Base-by-base conservation (phyloP, 2,329 filamentous ascomycete genomes). In the Aspergillus neoniger region DNA sequence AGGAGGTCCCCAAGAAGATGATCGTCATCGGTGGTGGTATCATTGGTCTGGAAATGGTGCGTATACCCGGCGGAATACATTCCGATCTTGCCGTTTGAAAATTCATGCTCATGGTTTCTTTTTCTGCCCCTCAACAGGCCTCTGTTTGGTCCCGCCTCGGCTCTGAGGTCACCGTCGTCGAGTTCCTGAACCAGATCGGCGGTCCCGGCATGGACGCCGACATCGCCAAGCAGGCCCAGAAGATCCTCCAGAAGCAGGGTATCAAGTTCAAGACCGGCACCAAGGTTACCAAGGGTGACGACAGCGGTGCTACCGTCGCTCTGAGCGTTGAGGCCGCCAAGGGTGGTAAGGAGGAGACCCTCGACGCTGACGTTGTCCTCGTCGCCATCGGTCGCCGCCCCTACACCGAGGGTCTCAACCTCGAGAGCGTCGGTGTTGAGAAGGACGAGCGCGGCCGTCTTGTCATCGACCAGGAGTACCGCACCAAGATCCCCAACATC, bases 201-300 rank as follows among this genome's bases (percentile, higher is more conserved):
- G 95, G 95, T 60, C 95, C 95, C 52, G 95, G 95, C 71, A 99
- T 99, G 95, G 95, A 99, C 76, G 79, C 85, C 51, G 95, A 99
- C 78, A 91, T 98, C 72, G 86, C 93, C 74, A 99, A 98, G 85
- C 83, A 87, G 72, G 84, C 91, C 47, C 93, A 97, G 79, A 98
- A 96, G 86, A 88, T 96, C 65, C 86, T 99, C 67, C 87, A 87
- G 77, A 98, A 96, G 86, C 95, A 99, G 83, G 95, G 94, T 63
- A 90, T 99, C 77, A 95, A 96, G 75, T 99, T 99, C 86, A 97
- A 96, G 88, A 88, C 96, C 69, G 90, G 91, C 83, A 98, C 95
- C 74, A 99, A 99, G 86, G 95, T 99, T 66, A 81, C 89, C 65
- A 86, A 87, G 70, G 95, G 95, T 69, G 93, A 98, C 74, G 88